phyloP scores from a whole-genome alignment of 2,329 filamentous ascomycete species.

The Neocucurbitaria cava region DNA sequence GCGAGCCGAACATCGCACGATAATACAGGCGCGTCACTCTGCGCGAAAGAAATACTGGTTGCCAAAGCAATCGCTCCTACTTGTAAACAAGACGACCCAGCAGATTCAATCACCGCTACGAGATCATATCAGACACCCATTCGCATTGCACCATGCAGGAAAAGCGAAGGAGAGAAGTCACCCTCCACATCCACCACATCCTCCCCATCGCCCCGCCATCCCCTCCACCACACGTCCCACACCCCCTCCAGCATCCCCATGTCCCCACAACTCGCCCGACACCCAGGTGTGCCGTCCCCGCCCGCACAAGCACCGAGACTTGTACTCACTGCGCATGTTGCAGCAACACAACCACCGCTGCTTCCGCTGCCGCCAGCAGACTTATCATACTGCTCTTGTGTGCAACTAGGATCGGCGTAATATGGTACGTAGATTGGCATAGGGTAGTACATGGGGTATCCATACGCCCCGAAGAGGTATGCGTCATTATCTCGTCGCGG shows the following conservation, averaged over 20 bases:
- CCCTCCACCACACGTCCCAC: slow-evolving; percentile 52
- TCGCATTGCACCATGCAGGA: too few species aligned
- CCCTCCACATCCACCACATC: slow-evolving; percentile 49
- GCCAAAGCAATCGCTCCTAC: too few species aligned
- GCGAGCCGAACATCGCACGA: too few species aligned
- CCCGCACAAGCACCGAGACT: slow-evolving; percentile 33
- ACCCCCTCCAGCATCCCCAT: slow-evolving; percentile 50
- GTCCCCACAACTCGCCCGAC: slow-evolving; percentile 32
- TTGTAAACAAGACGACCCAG: too few species aligned
- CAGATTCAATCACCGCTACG: too few species aligned
- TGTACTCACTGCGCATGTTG: slow-evolving; percentile 55
- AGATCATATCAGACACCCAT: too few species aligned
- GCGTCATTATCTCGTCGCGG: slow-evolving; percentile 39
- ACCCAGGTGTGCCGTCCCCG: slow-evolving; percentile 26
- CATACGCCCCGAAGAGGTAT: slow-evolving; percentile 47
- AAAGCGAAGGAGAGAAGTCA: slow-evolving; percentile 47
- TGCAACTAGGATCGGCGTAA: slow-evolving; percentile 53
- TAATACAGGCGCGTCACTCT: too few species aligned
- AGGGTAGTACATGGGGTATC: slow-evolving; percentile 52
- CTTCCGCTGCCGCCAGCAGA: slow-evolving; percentile 49
- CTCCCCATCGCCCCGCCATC: slow-evolving; percentile 65
- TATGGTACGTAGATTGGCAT: slow-evolving; percentile 57
- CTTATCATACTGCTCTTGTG: slow-evolving; percentile 37
- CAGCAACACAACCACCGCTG: slow-evolving; percentile 57
- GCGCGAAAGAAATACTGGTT: too few species aligned